Percentiles rank a stretch among this genome's conserved stretches.
phyloP scores from a whole-genome alignment of 202 grass and related monocot genomes.

The Brachypodium distachyon region DNA sequence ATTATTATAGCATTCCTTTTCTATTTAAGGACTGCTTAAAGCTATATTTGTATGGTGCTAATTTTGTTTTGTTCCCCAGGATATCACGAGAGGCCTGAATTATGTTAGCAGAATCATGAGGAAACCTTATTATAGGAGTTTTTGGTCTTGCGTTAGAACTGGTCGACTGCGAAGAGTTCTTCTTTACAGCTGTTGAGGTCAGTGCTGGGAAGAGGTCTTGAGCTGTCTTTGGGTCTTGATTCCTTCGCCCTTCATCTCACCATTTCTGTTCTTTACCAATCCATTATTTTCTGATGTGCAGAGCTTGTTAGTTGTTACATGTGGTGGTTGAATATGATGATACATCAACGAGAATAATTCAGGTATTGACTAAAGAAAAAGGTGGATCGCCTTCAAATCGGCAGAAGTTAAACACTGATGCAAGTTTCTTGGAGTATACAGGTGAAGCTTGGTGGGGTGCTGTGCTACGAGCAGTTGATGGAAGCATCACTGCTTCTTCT shows the following conservation, averaged over 20 bases:
- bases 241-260: neutral
- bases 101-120: conserved; percentile 90
- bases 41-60: conserved; percentile 22
- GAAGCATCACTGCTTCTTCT: no score
- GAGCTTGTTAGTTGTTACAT: conserved; percentile 97
- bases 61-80: conserved; percentile 43
- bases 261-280: conserved; percentile 3
- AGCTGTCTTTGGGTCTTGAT: neutral
- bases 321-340: conserved; percentile 93
- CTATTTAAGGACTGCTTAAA: neutral
- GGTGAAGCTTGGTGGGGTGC: no score
- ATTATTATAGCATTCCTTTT: neutral
- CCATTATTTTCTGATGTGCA: conserved; percentile 19
- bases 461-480: no score
- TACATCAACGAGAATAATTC: conserved; percentile 88
- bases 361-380: conserved; percentile 81
- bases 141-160: conserved; percentile 92
- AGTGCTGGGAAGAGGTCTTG: conserved; percentile 82
- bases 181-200: conserved; percentile 98
- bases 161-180: conserved; percentile 89
- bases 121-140: conserved; percentile 72
- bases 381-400: no score
- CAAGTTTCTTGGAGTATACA: no score
- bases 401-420: no score
- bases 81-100: conserved; percentile 93